Base-by-base conservation (phyloP, 768 basidiomycete genomes). In the Hypholoma sublateritium region DNA sequence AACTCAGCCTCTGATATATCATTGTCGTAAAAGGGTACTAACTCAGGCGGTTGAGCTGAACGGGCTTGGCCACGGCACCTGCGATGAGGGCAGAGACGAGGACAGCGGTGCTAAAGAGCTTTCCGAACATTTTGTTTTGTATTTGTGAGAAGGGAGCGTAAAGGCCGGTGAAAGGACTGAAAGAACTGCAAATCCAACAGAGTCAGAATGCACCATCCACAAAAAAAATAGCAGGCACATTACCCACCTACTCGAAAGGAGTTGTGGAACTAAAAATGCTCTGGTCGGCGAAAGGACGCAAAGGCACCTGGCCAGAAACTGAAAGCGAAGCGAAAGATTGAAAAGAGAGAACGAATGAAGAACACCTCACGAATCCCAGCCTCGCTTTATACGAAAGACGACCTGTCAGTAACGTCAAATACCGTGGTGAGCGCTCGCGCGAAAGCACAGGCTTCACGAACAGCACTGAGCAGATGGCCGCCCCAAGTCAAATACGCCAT, bases 281-380 rank as follows among this genome's bases (percentile, higher is more conserved):
- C 53, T 55, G 46, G 58, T 59, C 22, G 46, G 28, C 28, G 28
- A 56, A 51, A 41, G 51, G 53, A 50, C 28, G 28, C 64, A 67
- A 64, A 39, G 71, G 70, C 55, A 69, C 70, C 71, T 61, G 71
- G 70, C 71, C 71, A 41, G 17, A 41, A 17, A 16, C 1, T 6
- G 12, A 41, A 41, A 41, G 39, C 59, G 60, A 49, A 51, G 44
- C 45, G 53, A 35, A 14, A 16, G 28, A 44, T 32, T 32, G 43
- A 35, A 43, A 62, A 54, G 62, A 62, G 60, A 65, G 67, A 68
- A 71, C 62, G 65, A 67, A 66, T 19, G 45, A 50, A 17, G 47
- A 28, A 17, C 32, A 59, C 57, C 22, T 36, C 32, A 8, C 7
- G 9, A 11, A 19, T 44, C 16, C 8, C 16, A 3, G 43, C 28